A percentile compares a stretch with the other conserved stretches of the same genome.
phyloP scores from a whole-genome alignment of 805 yeast species.

The Candida anglica region DNA sequence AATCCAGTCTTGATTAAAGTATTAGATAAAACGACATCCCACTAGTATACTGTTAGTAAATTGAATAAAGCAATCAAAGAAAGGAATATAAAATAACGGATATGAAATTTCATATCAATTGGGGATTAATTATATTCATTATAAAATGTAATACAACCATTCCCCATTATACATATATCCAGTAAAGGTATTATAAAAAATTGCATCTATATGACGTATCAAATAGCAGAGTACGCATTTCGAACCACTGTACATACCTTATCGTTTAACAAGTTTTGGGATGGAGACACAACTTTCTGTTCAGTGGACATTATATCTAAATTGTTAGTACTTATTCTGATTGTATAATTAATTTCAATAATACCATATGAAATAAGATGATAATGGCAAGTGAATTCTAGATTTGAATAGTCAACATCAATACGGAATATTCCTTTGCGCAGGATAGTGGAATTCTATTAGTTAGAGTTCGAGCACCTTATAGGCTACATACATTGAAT shows the following conservation, averaged over 20 bases:
- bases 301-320: constrained; percentile 25
- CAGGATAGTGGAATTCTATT: not conserved
- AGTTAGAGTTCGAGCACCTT: not conserved
- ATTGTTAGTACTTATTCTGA: constrained; percentile 6
- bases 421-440: no score
- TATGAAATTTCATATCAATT: no score
- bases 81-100: not conserved
- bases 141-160: no score
- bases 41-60: constrained; percentile 24
- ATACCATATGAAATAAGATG: no score
- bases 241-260: constrained; percentile 44
- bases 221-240: no score
- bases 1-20: constrained; percentile 91
- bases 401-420: no score
- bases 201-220: no score
- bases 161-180: no score
- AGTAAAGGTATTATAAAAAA: no score
- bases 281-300: constrained; percentile 39
- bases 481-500: not conserved
- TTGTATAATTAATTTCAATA: no score
- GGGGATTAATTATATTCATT: no score
- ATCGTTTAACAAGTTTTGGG: constrained; percentile 59
- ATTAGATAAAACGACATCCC: constrained; percentile 97
- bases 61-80: not conserved
- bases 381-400: no score